Percentiles rank a stretch among this genome's conserved stretches.
These are phyloP conservation scores for Telfairia occidentalis DNA, from an alignment of 331 rosid genomes.

Conservation along the genomic window DNA sequence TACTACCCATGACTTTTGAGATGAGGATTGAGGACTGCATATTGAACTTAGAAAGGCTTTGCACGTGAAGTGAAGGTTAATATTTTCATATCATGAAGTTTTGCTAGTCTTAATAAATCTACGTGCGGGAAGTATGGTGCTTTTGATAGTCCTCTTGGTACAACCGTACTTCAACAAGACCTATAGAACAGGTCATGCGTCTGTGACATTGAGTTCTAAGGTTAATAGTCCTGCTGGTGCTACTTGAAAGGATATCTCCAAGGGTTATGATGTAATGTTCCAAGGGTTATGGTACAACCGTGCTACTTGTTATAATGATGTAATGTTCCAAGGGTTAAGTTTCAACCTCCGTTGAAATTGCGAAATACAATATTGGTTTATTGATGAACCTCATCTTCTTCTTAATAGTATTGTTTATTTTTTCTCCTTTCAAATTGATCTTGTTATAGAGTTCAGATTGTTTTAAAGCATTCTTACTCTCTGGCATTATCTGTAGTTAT, in stretches of 20 bases:
- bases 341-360: slow-evolving; percentile 1
- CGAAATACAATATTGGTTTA: neutral
- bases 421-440: neutral
- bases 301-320: neutral
- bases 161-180: neutral
- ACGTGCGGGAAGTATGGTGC: neutral
- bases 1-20: neutral
- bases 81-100: neutral
- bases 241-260: neutral
- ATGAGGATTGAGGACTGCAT: neutral
- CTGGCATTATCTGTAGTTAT: neutral
- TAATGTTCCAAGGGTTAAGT: neutral
- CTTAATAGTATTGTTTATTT: neutral
- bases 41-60: neutral
- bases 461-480: neutral
- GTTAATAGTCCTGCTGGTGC: neutral
- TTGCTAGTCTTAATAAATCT: neutral
- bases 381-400: neutral
- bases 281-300: neutral
- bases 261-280: neutral
- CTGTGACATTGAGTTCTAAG: neutral
- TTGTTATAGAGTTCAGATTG: neutral
- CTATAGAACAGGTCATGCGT: neutral
- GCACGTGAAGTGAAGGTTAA: neutral
- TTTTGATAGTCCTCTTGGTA: neutral